Base-by-base conservation (phyloP, 78 protist species). In the Speleostelium caveatum region DNA sequence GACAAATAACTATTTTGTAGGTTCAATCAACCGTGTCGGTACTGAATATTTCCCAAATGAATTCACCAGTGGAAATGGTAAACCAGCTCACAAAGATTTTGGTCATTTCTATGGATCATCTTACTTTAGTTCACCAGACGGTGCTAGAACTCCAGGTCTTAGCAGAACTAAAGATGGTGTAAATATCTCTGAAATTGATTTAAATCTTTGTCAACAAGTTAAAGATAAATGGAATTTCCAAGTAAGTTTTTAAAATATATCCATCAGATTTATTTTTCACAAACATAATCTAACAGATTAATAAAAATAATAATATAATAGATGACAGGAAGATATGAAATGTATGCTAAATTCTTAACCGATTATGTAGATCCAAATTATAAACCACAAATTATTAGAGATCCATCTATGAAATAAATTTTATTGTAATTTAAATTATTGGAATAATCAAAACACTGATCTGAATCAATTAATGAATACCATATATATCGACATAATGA, bases 31-130 rank as follows among this genome's bases (percentile, higher is more conserved):
- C 85, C 93, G 99, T 35, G 96, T 97, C 6, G 99, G 99, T 14
- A 96, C 97, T 12, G 98, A 97, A 68, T 10, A 26, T 42, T 97
- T 96, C 86, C 98, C 98, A 35, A 97, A 96, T 45, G 97, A 86
- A 74, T 97, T 97, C 87, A 96, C 98, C 38, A 73, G 93, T 8
- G 98, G 96, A 30, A 89, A 97, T 32, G 98, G 98, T 35, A 92
- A 93, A 59, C 96, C 96, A 7, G 98, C 99, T 2, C 97, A 98
- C 88, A 92, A 96, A 80, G 97, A 95, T 68, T 98, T 98, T 49
- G 99, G 99, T n/a, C 98, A 96, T 51, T 98, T 98, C 75, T 98
- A 97, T 63, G 99, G 99, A 16, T 83, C 96, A 22, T 63, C 95
- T 24, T 98, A 95, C 66, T 71, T 98, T 38, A 89, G 97, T 19